A percentile compares a stretch with the other conserved stretches of the same genome.
Evolutionary conservation across 2,329 filamentous ascomycete species (phyloP).

Genomic region (Lasiodiplodia sp.): DNA sequence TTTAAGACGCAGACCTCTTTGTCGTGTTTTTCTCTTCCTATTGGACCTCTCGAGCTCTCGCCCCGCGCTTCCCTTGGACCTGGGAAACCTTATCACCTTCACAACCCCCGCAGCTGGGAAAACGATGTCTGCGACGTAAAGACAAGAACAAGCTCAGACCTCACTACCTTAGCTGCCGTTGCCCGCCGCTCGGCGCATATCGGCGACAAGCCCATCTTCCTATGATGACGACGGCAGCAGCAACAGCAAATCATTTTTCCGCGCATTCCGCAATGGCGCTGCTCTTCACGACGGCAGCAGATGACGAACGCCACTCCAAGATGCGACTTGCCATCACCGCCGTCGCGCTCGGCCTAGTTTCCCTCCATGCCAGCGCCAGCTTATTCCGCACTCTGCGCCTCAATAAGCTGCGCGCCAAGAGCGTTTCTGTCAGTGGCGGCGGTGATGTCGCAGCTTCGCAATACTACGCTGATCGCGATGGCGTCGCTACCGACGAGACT

Average conservation of each 20-base stretch:
- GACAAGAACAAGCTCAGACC: background rate
- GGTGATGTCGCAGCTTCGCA: background rate
- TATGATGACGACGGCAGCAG: background rate
- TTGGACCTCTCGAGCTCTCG: background rate
- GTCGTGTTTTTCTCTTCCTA: background rate
- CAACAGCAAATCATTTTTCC: background rate
- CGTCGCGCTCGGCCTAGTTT: conserved; percentile 10
- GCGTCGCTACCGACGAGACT: conserved; percentile 18
- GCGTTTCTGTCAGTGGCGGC: background rate
- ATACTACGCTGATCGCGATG: conserved; percentile 20
- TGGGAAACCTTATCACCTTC: background rate
- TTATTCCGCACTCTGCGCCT: conserved; percentile 21
- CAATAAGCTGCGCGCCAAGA: conserved; percentile 5
- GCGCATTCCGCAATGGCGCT: background rate
- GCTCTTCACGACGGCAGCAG: background rate
- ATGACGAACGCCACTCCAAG: background rate
- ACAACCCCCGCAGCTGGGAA: background rate
- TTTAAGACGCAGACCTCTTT: background rate
- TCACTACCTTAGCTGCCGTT: background rate
- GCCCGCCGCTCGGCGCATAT: background rate
- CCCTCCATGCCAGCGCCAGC: conserved; percentile 18
- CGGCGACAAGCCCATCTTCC: background rate
- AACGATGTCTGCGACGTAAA: background rate
- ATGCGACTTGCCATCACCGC: background rate
- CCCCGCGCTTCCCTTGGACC: background rate